Evolutionary conservation across 106 monocot genomes (phyloP).

Genomic region (Platanthera guangdongensis): DNA sequence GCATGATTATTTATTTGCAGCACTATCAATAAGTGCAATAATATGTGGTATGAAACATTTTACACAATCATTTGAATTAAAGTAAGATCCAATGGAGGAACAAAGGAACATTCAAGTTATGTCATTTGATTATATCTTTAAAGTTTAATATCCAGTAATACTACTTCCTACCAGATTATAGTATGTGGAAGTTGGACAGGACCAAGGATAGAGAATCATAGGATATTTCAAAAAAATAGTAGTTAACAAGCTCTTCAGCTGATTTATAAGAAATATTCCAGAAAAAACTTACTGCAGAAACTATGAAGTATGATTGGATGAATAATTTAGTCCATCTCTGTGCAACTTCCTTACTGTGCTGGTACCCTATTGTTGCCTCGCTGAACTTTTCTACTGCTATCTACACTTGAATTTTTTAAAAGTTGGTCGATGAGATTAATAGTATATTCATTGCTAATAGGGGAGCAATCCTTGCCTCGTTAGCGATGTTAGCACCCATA

Average conservation of each 20-base stretch:
- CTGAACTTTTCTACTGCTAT: slow-evolving; percentile 83
- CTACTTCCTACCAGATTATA: not conserved
- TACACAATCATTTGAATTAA: not conserved
- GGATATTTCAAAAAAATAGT: not conserved
- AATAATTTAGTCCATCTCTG: slow-evolving; percentile 66
- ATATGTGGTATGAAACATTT: not conserved
- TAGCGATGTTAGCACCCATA: slow-evolving; percentile 92
- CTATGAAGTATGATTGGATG: slow-evolving; percentile 62
- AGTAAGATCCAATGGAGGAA: not conserved
- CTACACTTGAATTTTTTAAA: slow-evolving; percentile 22
- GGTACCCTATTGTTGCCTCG: slow-evolving; percentile 86
- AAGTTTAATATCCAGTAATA: not conserved
- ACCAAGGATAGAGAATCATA: not conserved
- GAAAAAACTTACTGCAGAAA: slow-evolving; percentile 56
- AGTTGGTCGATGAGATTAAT: not conserved
- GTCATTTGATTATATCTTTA: not conserved
- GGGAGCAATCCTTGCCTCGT: slow-evolving; percentile 43
- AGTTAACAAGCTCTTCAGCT: not conserved
- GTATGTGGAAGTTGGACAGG: not conserved
- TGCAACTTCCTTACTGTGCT: slow-evolving; percentile 51
- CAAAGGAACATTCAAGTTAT: not conserved
- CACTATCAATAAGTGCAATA: not conserved
- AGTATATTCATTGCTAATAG: not conserved
- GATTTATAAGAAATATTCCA: not conserved
- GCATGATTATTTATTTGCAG: not conserved